Percentiles rank a stretch among this genome's conserved stretches.
Evolutionary conservation across 1,139 yeast species (phyloP).

Genomic region (Pichiaceae sp.): DNA sequence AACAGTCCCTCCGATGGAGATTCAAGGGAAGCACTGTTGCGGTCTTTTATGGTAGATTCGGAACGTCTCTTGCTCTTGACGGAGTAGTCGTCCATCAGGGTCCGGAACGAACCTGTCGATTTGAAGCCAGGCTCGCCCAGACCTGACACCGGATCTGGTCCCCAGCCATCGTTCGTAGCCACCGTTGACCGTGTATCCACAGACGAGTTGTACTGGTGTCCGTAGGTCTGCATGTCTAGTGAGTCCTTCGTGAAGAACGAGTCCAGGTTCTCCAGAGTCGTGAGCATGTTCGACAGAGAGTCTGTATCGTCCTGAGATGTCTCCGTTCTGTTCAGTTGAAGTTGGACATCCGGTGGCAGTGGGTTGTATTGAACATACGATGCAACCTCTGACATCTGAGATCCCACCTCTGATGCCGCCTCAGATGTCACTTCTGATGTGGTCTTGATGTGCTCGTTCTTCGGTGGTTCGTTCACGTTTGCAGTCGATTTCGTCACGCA

Average conservation of each 20-base stretch:
- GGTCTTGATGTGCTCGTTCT: conserved; percentile 11
- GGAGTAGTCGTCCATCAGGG: not conserved
- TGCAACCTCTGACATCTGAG: conserved; percentile 8
- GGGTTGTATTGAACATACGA: conserved; percentile 44
- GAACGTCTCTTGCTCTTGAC: not conserved
- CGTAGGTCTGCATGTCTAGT: conserved; percentile 20
- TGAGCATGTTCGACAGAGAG: conserved; percentile 89
- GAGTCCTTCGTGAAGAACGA: conserved; percentile 79
- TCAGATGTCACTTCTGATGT: conserved; percentile 7
- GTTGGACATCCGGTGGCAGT: conserved; percentile 18
- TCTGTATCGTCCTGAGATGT: conserved; percentile 39
- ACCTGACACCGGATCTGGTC: not conserved
- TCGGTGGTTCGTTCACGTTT: conserved; percentile 10
- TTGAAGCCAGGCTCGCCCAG: not conserved
- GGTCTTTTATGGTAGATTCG: not conserved
- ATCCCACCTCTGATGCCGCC: not conserved
- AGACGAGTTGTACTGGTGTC: conserved; percentile 26
- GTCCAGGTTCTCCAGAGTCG: conserved; percentile 90
- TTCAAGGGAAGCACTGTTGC: not conserved
- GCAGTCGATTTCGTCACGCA: conserved; percentile 39
- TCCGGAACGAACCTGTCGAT: not conserved
- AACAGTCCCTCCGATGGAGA: conserved; percentile 8
- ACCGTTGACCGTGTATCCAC: conserved; percentile 33
- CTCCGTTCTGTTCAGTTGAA: conserved; percentile 26
- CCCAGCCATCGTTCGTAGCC: conserved; percentile 9